Evolutionary conservation across 2,329 filamentous ascomycete genomes (phyloP), one percentile per base, ranked within the genome.

Genomic region (Coniochaeta pulveracea): DNA sequence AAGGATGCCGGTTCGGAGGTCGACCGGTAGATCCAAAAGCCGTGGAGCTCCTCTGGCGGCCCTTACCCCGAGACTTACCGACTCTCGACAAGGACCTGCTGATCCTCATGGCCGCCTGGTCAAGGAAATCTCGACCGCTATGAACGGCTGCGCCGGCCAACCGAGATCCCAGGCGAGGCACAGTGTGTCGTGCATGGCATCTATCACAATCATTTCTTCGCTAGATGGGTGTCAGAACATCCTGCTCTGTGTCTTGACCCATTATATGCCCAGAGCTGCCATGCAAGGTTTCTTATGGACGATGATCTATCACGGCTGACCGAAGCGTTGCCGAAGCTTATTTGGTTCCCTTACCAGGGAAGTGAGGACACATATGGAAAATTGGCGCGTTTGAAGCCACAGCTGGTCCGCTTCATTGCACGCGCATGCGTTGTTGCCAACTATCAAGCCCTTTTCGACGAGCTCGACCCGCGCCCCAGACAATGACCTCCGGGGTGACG

Each of bases 71-170:
- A 6, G 50, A 59, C 35, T 45, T 60, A 6, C 58, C 56, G 5
- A 42, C 42, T 1, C 40, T 51, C 3, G 44, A 56, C 28, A 61
- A 61, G 35, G 50, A 58, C 28, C 29, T 55, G 2, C 46, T 60
- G 6, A 54, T 58, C 17, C 39, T 46, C 6, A 48, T 51, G 40
- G 54, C 57, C 3, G 56, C 55, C 5, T 57, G 51, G 18, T 35
- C 47, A 8, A n/a, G 56, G 21, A 7, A 43, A 61, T 25, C 42
- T 60, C 18, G 57, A 62, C 35, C 46, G 53, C 7, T 61, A 60
- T 21, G 34, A 35, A 1, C 49, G 57, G 1, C 43, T 61, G 1
- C 42, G 46, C 12, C 39, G 49, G 11, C 53, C 50, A 7, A 22
- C 29, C 5, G 7, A 18, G 12, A 11, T 23, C 18, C 0, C 1